Evolutionary conservation across 345 rosid species (phyloP), one percentile per base, ranked within the genome.

Genomic region (Corchorus capsularis): DNA sequence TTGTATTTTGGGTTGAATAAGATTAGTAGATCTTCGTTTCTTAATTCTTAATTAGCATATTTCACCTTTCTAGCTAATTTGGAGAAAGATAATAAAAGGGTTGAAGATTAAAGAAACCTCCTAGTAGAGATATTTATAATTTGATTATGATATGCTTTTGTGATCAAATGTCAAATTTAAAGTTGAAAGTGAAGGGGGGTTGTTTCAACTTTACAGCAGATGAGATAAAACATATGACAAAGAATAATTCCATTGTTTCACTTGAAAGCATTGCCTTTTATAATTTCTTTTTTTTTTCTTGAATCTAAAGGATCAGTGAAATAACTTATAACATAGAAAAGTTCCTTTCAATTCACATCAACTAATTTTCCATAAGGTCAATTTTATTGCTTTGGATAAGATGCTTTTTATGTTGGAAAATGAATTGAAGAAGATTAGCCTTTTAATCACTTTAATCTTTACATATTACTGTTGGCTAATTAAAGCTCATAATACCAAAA

Each of bases 311-410:
- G 72, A 32, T 49, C 49, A 1, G 49, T 64, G 16, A 41, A 39
- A 64, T 62, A 34, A 6, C 43, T 61, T 62, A 35, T 7, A 34
- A 62, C 16, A 68, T 14, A 14, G 12, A 16, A 9, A 68, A 65
- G 41, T 10, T 68, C 15, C 17, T 68, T 68, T 68, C 43, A 27
- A 14, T 47, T 47, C 72, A 68, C 20, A 49, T 68, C 72, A 47
- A 34, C 22, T 15, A 19, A 7, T 37, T 62, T 34, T 34, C 15
- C 66, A 34, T 6, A 5, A 32, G 9, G 64, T 32, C 50, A 64
- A 2, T 59, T 6, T 22, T 11, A 4, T 22, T 57, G 9, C 63
- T 13, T 22, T 27, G 16, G 20, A 35, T 63, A 3, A 13, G 20
- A 7, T 37, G 45, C 20, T 5, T n/a, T 60, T 60, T 37, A 39